Evolutionary conservation across 2,329 filamentous ascomycete species (phyloP).

Genomic region (Pyrenophora tritici-repentis): DNA sequence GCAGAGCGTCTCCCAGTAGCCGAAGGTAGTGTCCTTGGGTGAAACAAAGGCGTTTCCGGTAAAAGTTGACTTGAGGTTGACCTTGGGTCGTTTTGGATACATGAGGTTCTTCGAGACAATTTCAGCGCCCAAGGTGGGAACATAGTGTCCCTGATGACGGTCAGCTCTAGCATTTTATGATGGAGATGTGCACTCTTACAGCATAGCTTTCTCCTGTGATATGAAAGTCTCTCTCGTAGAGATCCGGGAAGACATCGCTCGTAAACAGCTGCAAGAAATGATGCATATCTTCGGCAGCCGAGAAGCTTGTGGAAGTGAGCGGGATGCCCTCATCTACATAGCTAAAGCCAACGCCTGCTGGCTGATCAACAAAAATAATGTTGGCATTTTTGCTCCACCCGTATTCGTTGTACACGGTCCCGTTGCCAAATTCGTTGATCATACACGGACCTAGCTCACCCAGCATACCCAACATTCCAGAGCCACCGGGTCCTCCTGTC

Average conservation of each 20-base stretch:
- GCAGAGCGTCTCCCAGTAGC: slow-evolving; percentile 56
- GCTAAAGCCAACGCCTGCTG: slow-evolving; percentile 48
- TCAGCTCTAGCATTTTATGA: not conserved
- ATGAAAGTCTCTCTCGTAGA: slow-evolving; percentile 49
- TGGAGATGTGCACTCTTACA: slow-evolving; percentile 33
- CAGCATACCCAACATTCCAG: slow-evolving; percentile 45
- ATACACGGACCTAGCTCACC: slow-evolving; percentile 47
- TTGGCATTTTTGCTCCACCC: slow-evolving; percentile 48
- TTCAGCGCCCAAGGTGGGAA: slow-evolving; percentile 52
- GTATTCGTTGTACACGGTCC: slow-evolving; percentile 47
- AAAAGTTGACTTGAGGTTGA: slow-evolving; percentile 53
- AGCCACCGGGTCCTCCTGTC: slow-evolving; percentile 48
- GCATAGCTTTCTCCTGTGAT: slow-evolving; percentile 58
- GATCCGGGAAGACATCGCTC: slow-evolving; percentile 52
- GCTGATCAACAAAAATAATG: slow-evolving; percentile 47
- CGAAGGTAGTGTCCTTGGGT: slow-evolving; percentile 48
- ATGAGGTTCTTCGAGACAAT: slow-evolving; percentile 53
- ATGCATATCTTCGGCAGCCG: slow-evolving; percentile 56
- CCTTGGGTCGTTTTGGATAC: slow-evolving; percentile 48
- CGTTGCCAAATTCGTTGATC: slow-evolving; percentile 47
- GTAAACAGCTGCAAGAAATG: slow-evolving; percentile 57
- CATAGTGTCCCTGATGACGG: slow-evolving; percentile 52
- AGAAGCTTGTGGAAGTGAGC: slow-evolving; percentile 48
- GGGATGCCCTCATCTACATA: slow-evolving; percentile 46
- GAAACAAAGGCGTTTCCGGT: slow-evolving; percentile 56